Evolutionary conservation across 495 filamentous ascomycete genomes (phyloP), one percentile per base, ranked within the genome.

Genomic region (Recurvomyces mirabilis): DNA sequence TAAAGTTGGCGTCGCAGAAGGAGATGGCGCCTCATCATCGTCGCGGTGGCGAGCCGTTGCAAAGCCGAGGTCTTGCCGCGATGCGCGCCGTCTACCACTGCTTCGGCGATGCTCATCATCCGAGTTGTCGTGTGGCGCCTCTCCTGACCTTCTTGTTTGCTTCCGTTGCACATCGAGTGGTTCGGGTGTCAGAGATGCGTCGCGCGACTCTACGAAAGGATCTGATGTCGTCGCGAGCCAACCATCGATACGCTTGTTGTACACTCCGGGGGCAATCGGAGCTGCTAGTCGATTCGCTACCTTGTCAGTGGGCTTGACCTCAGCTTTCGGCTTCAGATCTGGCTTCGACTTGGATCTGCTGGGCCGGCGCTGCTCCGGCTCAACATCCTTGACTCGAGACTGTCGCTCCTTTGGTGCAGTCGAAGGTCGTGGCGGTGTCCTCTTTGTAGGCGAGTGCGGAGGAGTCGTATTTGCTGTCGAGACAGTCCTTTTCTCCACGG

Each of bases 201-300:
- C 54, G 9, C 28, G 5, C 5, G 26, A 14, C n/a, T 57, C 57
- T 10, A 44, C 25, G 24, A 66, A 65, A 5, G 64, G 64, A 52
- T 66, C 46, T 7, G 42, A 56, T 17, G 59, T 53, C 4, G 28
- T 46, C 7, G 45, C 42, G 10, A 66, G 56, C 64, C 64, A 66
- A 18, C 59, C 57, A 43, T 66, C 57, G 3, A 66, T 46, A 1
- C 62, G 52, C 43, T 46, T 65, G 21, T 60, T 57, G 39, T 47
- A 57, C 4, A 52, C 43, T 31, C 25, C 26, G 3, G 54, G 44
- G 4, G 24, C 9, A 22, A 7, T 21, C 18, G 36, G 18, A 9
- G 29, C 15, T n/a, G n/a, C n/a, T n/a, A n/a, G n/a, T n/a, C n/a
- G n/a, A n/a, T n/a, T n/a, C n/a, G n/a, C n/a, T n/a, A n/a, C n/a